phyloP scores from a whole-genome alignment of 148 eudicot species.

The Camellia lanceoleosa region DNA sequence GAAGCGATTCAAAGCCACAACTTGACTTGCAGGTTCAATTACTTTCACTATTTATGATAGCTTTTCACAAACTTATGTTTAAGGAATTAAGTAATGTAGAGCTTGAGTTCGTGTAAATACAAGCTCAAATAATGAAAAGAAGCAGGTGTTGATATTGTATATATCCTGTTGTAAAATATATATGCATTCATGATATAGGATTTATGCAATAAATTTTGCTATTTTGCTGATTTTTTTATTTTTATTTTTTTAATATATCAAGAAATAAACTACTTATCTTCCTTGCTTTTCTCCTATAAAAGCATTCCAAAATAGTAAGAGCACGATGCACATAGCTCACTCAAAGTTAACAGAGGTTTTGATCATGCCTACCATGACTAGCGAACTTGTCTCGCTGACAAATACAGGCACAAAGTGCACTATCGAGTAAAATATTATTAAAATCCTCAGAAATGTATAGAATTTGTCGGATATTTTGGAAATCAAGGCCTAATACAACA shows the following conservation, averaged over 20 bases:
- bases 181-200: not conserved
- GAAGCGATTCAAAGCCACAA: slow-evolving; percentile 42
- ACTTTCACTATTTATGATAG: not conserved
- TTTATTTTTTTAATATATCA: not conserved
- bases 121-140: not conserved
- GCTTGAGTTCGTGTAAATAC: not conserved
- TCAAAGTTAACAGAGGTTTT: not conserved
- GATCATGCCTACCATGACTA: not conserved
- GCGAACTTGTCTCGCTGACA: not conserved
- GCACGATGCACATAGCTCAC: not conserved
- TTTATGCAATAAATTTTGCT: not conserved
- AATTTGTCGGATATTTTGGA: not conserved
- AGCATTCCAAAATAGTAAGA: not conserved
- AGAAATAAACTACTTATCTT: not conserved
- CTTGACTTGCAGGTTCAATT: slow-evolving; percentile 19
- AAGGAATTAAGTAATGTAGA: not conserved
- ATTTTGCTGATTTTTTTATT: not conserved
- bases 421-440: not conserved
- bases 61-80: not conserved
- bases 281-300: not conserved
- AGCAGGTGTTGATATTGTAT: not conserved
- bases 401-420: not conserved
- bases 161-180: not conserved
- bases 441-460: not conserved
- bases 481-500: slow-evolving; percentile 37